A percentile compares a stretch with the other conserved stretches of the same genome.
Conservation (phyloP, 2,329 filamentous ascomycete genomes). For the Hansfordia pulvinata region DNA sequence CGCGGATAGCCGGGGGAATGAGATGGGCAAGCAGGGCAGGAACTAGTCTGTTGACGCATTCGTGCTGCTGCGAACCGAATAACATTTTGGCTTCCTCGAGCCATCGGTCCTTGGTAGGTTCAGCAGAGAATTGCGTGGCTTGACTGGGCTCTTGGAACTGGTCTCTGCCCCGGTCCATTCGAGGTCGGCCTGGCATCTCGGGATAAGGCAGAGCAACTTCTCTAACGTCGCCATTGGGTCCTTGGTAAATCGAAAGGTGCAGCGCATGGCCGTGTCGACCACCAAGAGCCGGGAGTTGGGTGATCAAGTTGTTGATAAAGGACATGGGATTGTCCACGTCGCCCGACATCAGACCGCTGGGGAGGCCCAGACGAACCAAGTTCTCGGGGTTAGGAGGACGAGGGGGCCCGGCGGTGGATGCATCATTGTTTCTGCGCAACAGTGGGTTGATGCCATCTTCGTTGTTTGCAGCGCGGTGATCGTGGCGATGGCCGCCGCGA, state of each 20-base stretch:
- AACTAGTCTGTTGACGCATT: slow-evolving; percentile 56
- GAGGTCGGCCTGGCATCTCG: slow-evolving; percentile 21
- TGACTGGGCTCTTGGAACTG: slow-evolving; percentile 50
- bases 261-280: slow-evolving; percentile 36
- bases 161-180: slow-evolving; percentile 35
- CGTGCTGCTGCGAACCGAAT: slow-evolving; percentile 54
- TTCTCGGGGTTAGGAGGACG: slow-evolving; percentile 33
- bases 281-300: slow-evolving; percentile 32
- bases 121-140: slow-evolving; percentile 61
- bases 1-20: slow-evolving; percentile 72
- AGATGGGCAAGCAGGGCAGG: slow-evolving; percentile 59
- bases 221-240: slow-evolving; percentile 32
- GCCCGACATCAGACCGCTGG: slow-evolving; percentile 25
- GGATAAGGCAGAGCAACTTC: slow-evolving; percentile 28
- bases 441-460: slow-evolving; percentile 84
- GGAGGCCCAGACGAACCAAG: slow-evolving; percentile 38
- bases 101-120: slow-evolving; percentile 66
- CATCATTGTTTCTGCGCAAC: slow-evolving; percentile 47
- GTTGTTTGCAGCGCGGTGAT: slow-evolving; percentile 37
- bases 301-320: slow-evolving; percentile 41
- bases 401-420: slow-evolving; percentile 29
- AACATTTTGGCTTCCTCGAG: slow-evolving; percentile 81
- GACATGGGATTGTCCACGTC: slow-evolving; percentile 36
- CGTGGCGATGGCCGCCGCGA: slow-evolving; percentile 38
- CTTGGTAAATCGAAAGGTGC: slow-evolving; percentile 44